Base-by-base conservation (phyloP, 1,284 basidiomycete genomes). In the Cronartium quercuum region DNA sequence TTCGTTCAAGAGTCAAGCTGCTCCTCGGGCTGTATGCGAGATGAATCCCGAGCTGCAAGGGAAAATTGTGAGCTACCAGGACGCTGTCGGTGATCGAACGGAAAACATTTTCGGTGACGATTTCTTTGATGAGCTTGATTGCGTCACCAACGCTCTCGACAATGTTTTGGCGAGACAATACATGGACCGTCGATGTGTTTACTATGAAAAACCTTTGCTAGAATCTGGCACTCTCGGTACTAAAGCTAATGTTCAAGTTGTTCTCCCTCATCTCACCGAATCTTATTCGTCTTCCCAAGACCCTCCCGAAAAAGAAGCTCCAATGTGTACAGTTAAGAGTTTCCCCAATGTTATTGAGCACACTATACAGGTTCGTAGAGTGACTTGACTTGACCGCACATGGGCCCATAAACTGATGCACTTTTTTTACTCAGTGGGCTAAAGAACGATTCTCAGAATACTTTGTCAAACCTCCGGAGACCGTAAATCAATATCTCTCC, bases 111-210 rank as follows among this genome's bases (percentile, higher is more conserved):
- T 97, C 80, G 89, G 90, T 68, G 90, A 95, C 78, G 86, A 86
- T 35, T 98, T 98, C 85, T 99, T 98, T 81, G 87, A 86, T 55
- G 84, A 84, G 69, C 87, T 99, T 55, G 92, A 98, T 79, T 92
- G 92, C 76, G 94, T 99, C 4, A 99, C 96, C n/a, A 99, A 99
- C 82, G 96, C 97, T n/a, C 84, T 99, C 76, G 96, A 99, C 84
- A 99, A 99, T 78, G 90, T 99, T 76, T 87, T 90, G 84, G 94
- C 96, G 77, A 58, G 93, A 80, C 86, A 92, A 77, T 99, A 99
- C 84, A 98, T 99, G 95, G 96, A 99, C 82, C 90, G 94, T 79
- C 91, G 97, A 75, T 98, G 96, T 81, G 91, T 99, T 51, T 93
- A 98, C 85, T 98, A 93, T 84, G 87, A 90, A 82, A 99, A 98